Evolutionary conservation across 2,329 filamentous ascomycete species (phyloP), one percentile per base, ranked within the genome.

Genomic region (Daldinia sp.): DNA sequence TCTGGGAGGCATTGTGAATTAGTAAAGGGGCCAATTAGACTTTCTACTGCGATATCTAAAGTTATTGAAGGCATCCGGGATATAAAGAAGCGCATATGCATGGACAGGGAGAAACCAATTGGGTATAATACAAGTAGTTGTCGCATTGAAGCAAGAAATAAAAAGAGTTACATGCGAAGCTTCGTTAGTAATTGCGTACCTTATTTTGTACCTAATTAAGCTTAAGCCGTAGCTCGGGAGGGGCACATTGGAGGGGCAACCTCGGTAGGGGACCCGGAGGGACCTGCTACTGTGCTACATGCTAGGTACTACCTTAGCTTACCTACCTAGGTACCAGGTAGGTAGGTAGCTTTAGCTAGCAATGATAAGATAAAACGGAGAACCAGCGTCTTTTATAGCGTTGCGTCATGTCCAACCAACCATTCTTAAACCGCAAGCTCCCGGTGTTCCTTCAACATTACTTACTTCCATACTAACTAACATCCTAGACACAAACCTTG

Each of bases 1-100:
- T 72, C 75, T 75, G 26, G 70, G 70, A 62, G 72, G 63, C 77
- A 79, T 78, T 55, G 26, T 62, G 61, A n/a, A 55, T 15, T 53
- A 41, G 28, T 26, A 2, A 12, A 6, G 4, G 44, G 44, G 6
- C 26, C 48, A 51, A 33, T 51, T 51, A 6, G 26, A 18, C 12
- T 51, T 33, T 51, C 3, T 46, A 30, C 30, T 26, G 15, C n/a
- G 9, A 9, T 30, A 42, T 26, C 5, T 33, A 55, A 6, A 20
- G 2, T 6, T n/a, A n/a, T n/a, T n/a, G n/a, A 20, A 42, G 18
- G 41, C 6, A 42, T 10, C n/a, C 2, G 39, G 15, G 7, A 42
- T 23, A 37, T 12, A 15, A 13, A 41, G 6, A 35, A 3, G 15
- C 7, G 7, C 42, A 37, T 18, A 30, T 15, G 6, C 26, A 48